Base-by-base conservation (phyloP, 2,329 filamentous ascomycete species). In the Sporothrix pallida region DNA sequence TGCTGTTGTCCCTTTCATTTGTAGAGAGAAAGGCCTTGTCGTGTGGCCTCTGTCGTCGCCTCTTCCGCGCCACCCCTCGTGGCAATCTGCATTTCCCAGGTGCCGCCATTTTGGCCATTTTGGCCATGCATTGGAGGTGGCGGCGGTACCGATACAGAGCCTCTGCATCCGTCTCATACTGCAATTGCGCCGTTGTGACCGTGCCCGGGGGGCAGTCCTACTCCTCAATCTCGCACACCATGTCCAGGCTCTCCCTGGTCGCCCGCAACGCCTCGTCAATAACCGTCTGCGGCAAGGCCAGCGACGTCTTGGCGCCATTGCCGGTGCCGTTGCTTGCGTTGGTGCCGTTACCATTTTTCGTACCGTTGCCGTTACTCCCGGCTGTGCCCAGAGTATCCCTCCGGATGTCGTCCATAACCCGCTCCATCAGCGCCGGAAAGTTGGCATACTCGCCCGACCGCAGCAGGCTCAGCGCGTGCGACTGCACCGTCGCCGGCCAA, bases 361-460 rank as follows among this genome's bases (percentile, higher is more conserved):
- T 7, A 8, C 65, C 48, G 17, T 15, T 42, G 67, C 17, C 44
- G 26, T 8, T 56, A 26, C 9, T 10, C 8, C 46, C 48, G 17
- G 6, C 20, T 31, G 31, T 23, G 2, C 48, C 68, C 20, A 69
- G 20, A 1, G 84, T 86, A 75, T 88, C 87, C 74, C 85, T 83
- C 67, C 87, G 86, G 72, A 91, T 86, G 79, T 91, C 89, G 74
- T 90, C 87, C 77, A 91, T 83, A 23, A 91, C 87, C 75, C 87
- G 87, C 71, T 83, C 82, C 75, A 91, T 84, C 44, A 91, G 87
- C n/a, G 84, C 85, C 1, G 89, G 89, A 79, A 90, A 91, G 5
- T 86, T 89, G 26, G 84, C 85, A 68, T 86, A 84, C 75, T 90
- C 87, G 80, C 88, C 88, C 62, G 84, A 86, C 75, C 89, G 89